Percentiles rank a stretch among this genome's conserved stretches.
phyloP scores from a whole-genome alignment of 805 yeast genomes.

The Nakazawaea holstii region DNA sequence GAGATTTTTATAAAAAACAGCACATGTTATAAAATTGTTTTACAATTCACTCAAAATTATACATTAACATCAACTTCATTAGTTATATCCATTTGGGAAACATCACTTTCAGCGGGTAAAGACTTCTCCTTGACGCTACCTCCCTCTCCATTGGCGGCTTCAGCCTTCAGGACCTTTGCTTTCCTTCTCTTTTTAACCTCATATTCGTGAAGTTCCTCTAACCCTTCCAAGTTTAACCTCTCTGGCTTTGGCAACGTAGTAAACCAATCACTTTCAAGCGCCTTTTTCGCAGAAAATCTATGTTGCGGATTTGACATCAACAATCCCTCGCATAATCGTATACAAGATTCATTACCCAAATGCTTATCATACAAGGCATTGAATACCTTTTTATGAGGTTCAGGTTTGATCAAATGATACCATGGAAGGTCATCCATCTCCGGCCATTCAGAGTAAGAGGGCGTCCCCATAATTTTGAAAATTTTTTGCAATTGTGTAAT shows the following conservation, averaged over 20 bases:
- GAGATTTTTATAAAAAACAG: no score
- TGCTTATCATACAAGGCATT: constrained; percentile 31
- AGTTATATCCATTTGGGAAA: background rate
- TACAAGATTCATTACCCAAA: constrained; percentile 44
- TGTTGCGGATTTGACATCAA: constrained; percentile 63
- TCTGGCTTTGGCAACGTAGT: constrained; percentile 60
- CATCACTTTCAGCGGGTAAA: background rate
- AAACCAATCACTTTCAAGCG: constrained; percentile 70
- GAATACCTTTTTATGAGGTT: constrained; percentile 31
- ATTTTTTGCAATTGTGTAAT: constrained; percentile 75
- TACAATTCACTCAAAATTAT: no score
- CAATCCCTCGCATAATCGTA: constrained; percentile 59
- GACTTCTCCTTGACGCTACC: background rate
- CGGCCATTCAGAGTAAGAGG: constrained; percentile 71
- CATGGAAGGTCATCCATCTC: constrained; percentile 77
- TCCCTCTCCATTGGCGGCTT: background rate
- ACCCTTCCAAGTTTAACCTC: constrained; percentile 52
- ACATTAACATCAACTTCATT: no score
- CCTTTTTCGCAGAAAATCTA: constrained; percentile 64
- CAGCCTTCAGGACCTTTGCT: constrained; percentile 1
- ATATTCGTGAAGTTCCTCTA: constrained; percentile 88
- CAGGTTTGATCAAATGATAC: constrained; percentile 80
- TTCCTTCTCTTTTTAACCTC: constrained; percentile 81
- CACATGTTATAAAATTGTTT: no score
- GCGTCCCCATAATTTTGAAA: constrained; percentile 84